A percentile compares a stretch with the other conserved stretches of the same genome.
phyloP scores from a whole-genome alignment of 176 grass and related monocot genomes.

The Tillandsia fasciculata region DNA sequence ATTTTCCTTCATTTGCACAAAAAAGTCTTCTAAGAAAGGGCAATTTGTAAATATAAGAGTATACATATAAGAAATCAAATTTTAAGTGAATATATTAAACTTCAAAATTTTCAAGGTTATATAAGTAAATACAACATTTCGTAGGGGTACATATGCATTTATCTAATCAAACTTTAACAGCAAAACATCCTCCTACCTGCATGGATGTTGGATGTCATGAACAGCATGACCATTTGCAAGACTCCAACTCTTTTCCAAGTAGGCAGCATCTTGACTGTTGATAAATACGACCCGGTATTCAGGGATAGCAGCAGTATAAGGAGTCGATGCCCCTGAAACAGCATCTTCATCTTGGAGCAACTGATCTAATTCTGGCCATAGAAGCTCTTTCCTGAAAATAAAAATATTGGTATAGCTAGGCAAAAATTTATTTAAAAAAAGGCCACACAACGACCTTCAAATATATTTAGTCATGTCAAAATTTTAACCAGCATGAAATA shows the following conservation, averaged over 20 bases:
- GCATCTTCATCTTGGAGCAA: constrained; percentile 70
- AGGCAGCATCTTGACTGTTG: constrained; percentile 38
- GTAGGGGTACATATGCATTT: no score
- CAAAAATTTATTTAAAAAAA: not conserved
- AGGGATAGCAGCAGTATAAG: constrained; percentile 84
- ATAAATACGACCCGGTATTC: constrained; percentile 75
- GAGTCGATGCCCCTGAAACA: constrained; percentile 37
- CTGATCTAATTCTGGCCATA: constrained; percentile 79
- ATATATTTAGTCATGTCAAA: not conserved
- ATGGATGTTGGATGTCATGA: constrained; percentile 85
- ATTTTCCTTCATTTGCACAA: no score
- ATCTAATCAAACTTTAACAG: no score
- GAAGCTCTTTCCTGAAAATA: constrained; percentile 62
- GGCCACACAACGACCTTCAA: not conserved
- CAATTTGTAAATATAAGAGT: not conserved
- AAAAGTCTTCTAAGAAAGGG: not conserved
- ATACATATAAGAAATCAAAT: not conserved
- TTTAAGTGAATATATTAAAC: not conserved
- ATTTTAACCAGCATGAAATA: constrained; percentile 4
- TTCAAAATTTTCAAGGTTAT: no score
- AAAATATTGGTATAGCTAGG: not conserved
- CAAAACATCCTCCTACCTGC: constrained; percentile 37
- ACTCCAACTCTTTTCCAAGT: constrained; percentile 64
- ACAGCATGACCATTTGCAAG: constrained; percentile 75
- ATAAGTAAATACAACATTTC: no score